Evolutionary conservation across 2,329 filamentous ascomycete genomes (phyloP).

Genomic region (Verticillium nonalfalfae): DNA sequence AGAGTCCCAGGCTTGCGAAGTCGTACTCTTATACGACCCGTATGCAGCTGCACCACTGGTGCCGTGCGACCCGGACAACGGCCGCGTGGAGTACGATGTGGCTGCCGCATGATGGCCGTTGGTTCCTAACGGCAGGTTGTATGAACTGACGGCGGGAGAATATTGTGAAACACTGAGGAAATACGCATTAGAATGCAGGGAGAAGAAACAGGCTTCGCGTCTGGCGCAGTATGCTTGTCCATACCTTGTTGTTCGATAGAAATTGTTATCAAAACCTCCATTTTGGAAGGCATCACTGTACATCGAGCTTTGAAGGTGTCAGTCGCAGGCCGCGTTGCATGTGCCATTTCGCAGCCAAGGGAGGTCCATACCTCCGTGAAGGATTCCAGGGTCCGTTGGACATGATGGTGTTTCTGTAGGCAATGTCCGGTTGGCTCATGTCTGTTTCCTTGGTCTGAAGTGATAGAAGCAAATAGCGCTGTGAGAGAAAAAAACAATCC

Average conservation of each 20-base stretch:
- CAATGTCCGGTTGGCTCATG: constrained; percentile 41
- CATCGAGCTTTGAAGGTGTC: constrained; percentile 18
- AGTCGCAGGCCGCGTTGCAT: not conserved
- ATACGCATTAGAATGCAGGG: not conserved
- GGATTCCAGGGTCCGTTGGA: constrained; percentile 43
- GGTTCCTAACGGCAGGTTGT: constrained; percentile 23
- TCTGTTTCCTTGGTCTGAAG: constrained; percentile 21
- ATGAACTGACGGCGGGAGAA: constrained; percentile 21
- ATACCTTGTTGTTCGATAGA: constrained; percentile 31
- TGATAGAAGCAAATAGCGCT: not conserved
- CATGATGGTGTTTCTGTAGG: constrained; percentile 38
- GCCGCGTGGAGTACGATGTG: constrained; percentile 34
- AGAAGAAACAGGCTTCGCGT: constrained; percentile 3
- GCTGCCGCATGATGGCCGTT: constrained; percentile 29
- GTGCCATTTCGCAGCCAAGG: constrained; percentile 2
- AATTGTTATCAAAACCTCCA: constrained; percentile 25
- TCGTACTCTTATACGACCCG: constrained; percentile 32
- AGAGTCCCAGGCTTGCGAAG: constrained; percentile 38
- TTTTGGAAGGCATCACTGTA: constrained; percentile 25
- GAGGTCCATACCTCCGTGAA: constrained; percentile 43
- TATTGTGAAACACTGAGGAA: constrained; percentile 35
- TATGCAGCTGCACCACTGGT: constrained; percentile 18
- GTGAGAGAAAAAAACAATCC: not conserved
- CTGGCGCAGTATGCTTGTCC: constrained; percentile 14
- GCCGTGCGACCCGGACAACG: constrained; percentile 31